Evolutionary conservation across 257 asterid genomes (phyloP).

Genomic region (Solanum pinnatisectum): DNA sequence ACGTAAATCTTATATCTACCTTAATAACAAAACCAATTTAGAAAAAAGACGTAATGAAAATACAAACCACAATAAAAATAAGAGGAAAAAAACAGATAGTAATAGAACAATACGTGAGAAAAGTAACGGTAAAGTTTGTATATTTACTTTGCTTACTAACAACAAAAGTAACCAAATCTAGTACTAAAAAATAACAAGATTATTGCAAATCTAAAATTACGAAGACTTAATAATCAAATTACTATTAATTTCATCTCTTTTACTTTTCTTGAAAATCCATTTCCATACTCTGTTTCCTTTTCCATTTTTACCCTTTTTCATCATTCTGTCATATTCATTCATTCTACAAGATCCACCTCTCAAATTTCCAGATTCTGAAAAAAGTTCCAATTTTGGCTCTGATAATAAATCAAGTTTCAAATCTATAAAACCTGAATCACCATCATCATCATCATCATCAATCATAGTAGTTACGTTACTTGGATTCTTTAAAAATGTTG

Average conservation of each 20-base stretch:
- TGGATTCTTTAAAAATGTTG: not conserved
- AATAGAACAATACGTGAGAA: not conserved
- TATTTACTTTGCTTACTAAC: not conserved
- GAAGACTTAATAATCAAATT: conserved; percentile 6
- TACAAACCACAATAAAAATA: too few species aligned
- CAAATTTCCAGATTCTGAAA: conserved; percentile 5
- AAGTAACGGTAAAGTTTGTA: not conserved
- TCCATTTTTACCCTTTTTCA: conserved; percentile 27
- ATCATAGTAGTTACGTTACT: conserved; percentile 8
- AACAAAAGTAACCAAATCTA: not conserved
- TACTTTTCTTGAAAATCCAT: conserved; percentile 63
- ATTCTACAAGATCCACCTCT: conserved; percentile 39
- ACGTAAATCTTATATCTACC: not conserved
- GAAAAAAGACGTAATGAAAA: too few species aligned
- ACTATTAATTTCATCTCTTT: conserved; percentile 16
- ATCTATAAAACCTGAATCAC: conserved; percentile 70
- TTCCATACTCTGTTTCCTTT: conserved; percentile 59
- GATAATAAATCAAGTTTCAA: conserved; percentile 50
- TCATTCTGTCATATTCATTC: conserved; percentile 28
- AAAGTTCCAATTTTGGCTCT: conserved; percentile 22
- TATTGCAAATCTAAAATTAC: not conserved
- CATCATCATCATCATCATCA: conserved; percentile 17
- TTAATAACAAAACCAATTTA: too few species aligned
- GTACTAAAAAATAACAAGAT: not conserved
- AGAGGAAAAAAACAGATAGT: not conserved